These are phyloP conservation scores for Sorghum bicolor DNA, from an alignment of 176 grass and related monocot species.

Conservation along the genomic window DNA sequence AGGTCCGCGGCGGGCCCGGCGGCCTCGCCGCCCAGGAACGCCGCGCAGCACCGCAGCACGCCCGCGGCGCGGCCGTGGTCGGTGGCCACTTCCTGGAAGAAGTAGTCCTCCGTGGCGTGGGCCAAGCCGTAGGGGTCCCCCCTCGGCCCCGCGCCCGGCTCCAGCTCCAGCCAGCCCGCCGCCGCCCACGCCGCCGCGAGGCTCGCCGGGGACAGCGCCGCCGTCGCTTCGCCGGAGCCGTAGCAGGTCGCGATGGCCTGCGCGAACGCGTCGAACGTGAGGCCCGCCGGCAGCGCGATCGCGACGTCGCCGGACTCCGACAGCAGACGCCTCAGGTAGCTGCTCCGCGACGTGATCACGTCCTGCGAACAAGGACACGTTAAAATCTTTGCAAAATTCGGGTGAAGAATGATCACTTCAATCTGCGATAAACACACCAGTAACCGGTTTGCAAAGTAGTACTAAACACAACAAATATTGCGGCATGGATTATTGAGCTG, in stretches of 20 bases:
- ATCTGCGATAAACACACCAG: neutral
- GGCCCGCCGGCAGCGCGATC: slow-evolving; percentile 45
- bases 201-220: slow-evolving; percentile 40
- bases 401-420: neutral
- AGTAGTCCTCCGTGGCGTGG: slow-evolving; percentile 60
- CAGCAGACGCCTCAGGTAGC: slow-evolving; percentile 58
- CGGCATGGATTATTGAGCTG: neutral
- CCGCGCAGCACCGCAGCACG: slow-evolving; percentile 52
- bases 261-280: slow-evolving; percentile 41
- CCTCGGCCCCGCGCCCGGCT: slow-evolving; percentile 21
- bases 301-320: slow-evolving; percentile 48
- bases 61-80: slow-evolving; percentile 34
- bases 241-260: slow-evolving; percentile 66
- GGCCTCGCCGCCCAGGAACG: slow-evolving; percentile 46
- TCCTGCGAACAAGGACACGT: slow-evolving; percentile 33
- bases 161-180: slow-evolving; percentile 76
- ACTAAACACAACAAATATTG: neutral
- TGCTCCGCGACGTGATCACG: slow-evolving; percentile 57
- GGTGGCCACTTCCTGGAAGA: slow-evolving; percentile 69
- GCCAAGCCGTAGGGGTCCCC: slow-evolving; percentile 22
- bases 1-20: slow-evolving; percentile 35
- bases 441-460: neutral
- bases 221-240: slow-evolving; percentile 1
- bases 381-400: neutral
- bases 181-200: slow-evolving; percentile 48